Percentiles rank a stretch among this genome's conserved stretches.
Conservation (phyloP, 257 asterid species). For the Solanum ossicruentum region DNA sequence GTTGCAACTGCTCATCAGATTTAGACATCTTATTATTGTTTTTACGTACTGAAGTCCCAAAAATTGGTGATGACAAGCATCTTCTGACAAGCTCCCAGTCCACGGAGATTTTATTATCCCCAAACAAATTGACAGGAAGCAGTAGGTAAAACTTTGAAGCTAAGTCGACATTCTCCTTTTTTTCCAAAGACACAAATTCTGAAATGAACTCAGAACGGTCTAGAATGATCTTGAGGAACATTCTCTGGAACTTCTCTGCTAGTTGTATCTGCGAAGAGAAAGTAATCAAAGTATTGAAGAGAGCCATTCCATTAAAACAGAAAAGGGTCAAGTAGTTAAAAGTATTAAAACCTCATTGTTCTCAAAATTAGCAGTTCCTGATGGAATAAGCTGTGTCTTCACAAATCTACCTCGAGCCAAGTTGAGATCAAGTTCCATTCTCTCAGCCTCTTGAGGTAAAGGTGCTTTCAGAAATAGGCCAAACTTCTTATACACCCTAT, state of each 20-base stretch:
- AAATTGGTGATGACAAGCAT: slow-evolving; percentile 79
- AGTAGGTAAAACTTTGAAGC: slow-evolving; percentile 58
- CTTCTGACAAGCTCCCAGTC: slow-evolving; percentile 72
- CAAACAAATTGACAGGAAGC: slow-evolving; percentile 53
- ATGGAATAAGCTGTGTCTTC: slow-evolving; percentile 51
- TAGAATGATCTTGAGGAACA: slow-evolving; percentile 69
- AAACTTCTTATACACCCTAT: slow-evolving; percentile 61
- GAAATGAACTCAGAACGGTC: slow-evolving; percentile 53
- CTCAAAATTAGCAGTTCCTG: slow-evolving; percentile 47
- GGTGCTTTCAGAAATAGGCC: slow-evolving; percentile 72
- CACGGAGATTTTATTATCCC: slow-evolving; percentile 38
- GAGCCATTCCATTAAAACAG: not conserved
- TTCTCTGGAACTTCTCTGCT: slow-evolving; percentile 72
- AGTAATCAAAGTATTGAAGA: not conserved
- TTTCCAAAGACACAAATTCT: slow-evolving; percentile 53
- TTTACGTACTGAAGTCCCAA: slow-evolving; percentile 25
- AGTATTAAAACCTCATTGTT: slow-evolving; percentile 45
- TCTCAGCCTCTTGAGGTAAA: slow-evolving; percentile 75
- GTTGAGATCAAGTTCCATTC: slow-evolving; percentile 69
- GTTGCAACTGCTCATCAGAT: slow-evolving; percentile 33
- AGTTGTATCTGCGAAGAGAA: slow-evolving; percentile 40
- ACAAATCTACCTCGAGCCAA: slow-evolving; percentile 90
- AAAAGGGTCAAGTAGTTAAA: not conserved
- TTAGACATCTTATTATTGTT: slow-evolving; percentile 22
- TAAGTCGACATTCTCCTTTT: slow-evolving; percentile 20